Evolutionary conservation across 768 basidiomycete genomes (phyloP).

Genomic region (Boletus patriciae): DNA sequence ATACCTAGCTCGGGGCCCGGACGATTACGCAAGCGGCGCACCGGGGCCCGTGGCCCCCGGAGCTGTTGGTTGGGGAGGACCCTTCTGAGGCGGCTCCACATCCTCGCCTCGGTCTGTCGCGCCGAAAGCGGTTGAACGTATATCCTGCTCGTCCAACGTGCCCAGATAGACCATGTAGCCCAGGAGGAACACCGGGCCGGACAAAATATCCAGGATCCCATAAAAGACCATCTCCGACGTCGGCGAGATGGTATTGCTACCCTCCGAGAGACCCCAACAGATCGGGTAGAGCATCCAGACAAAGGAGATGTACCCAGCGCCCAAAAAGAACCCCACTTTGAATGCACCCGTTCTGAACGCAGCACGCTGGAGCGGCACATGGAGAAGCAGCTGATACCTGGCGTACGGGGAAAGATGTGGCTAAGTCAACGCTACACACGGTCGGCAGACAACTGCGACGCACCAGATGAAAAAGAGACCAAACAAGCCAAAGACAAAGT

Average conservation of each 20-base stretch:
- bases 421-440: not conserved
- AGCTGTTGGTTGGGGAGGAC: not conserved
- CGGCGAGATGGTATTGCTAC: conserved; percentile 49
- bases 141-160: not conserved
- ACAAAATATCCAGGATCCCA: conserved; percentile 45
- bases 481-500: conserved; percentile 46
- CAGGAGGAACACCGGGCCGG: conserved; percentile 40
- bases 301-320: conserved; percentile 49
- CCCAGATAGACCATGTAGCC: conserved; percentile 26
- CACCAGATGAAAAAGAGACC: conserved; percentile 53
- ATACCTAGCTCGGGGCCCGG: no score
- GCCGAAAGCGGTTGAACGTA: conserved; percentile 13
- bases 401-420: no score
- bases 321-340: conserved; percentile 30
- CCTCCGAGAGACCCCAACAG: conserved; percentile 55
- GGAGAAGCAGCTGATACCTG: conserved; percentile 34
- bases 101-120: not conserved
- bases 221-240: conserved; percentile 57
- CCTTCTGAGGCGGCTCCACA: not conserved
- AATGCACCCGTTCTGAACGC: conserved; percentile 27
- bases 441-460: conserved; percentile 20
- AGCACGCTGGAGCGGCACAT: conserved; percentile 13
- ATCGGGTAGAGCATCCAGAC: conserved; percentile 60
- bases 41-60: no score
- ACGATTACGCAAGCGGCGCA: no score